These are phyloP conservation scores for Nothophaeocryptopus gaeumannii DNA, from an alignment of 2,329 filamentous ascomycete species.

Conservation along the genomic window DNA sequence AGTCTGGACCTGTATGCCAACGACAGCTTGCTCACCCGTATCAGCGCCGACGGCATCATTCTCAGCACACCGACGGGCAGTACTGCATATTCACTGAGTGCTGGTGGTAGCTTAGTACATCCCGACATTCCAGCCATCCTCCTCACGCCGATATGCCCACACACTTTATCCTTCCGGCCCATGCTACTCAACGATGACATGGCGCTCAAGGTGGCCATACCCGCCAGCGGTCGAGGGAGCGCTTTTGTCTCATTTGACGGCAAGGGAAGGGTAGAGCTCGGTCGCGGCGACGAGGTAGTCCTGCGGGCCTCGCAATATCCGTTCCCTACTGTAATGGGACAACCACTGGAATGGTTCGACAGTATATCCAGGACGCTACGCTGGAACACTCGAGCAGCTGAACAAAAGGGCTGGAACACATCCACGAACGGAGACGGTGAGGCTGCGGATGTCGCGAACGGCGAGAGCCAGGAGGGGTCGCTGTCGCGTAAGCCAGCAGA, in stretches of 20 bases:
- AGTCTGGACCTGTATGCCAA: constrained; percentile 96
- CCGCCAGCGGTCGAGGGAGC: constrained; percentile 78
- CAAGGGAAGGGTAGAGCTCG: constrained; percentile 90
- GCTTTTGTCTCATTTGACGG: constrained; percentile 98
- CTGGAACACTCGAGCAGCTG: constrained; percentile 91
- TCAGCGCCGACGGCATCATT: constrained; percentile 96
- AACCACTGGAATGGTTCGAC: constrained; percentile 92
- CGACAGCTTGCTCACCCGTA: constrained; percentile 88
- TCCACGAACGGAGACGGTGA: constrained; percentile 54
- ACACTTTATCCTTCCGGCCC: constrained; percentile 92
- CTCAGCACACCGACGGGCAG: constrained; percentile 89
- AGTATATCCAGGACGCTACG: constrained; percentile 86
- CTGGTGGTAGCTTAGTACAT: constrained; percentile 91
- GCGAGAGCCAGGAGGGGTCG: constrained; percentile 44
- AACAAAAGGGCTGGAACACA: constrained; percentile 77
- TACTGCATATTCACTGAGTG: constrained; percentile 93
- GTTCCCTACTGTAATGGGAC: constrained; percentile 91
- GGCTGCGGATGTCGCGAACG: constrained; percentile 26
- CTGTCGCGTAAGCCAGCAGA: constrained; percentile 48
- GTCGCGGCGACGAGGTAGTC: constrained; percentile 91
- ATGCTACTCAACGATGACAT: constrained; percentile 97
- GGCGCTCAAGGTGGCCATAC: constrained; percentile 83
- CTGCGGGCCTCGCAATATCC: constrained; percentile 95
- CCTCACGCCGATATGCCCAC: constrained; percentile 94
- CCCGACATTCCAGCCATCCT: constrained; percentile 96